Percentiles rank a stretch among this genome's conserved stretches.
Conservation (phyloP, 129 eudicot species). For the Oenanthe sinensis region DNA sequence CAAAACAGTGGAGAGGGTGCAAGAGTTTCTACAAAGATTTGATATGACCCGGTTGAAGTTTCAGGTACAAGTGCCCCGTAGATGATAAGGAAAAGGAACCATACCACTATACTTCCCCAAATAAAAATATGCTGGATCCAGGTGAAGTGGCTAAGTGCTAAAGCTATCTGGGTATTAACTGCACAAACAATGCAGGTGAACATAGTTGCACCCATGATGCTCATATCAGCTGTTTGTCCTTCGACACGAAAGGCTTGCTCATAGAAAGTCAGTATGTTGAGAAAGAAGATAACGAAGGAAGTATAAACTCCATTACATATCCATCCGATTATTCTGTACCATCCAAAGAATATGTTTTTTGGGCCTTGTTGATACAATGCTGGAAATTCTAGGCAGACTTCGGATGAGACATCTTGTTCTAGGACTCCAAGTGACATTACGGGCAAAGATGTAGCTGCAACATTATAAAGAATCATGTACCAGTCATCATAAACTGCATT, state of each 20-base stretch:
- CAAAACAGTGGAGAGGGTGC: conserved; percentile 7
- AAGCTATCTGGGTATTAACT: conserved; percentile 8
- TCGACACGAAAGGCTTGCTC: neutral
- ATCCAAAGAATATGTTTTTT: conserved; percentile 13
- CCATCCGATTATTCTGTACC: conserved; percentile 18
- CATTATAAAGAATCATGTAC: conserved; percentile 13
- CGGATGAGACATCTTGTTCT: conserved; percentile 10
- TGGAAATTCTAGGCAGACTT: conserved; percentile 14
- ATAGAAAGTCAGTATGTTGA: neutral
- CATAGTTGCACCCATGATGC: conserved; percentile 10
- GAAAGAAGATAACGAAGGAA: conserved; percentile 5
- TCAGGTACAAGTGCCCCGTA: conserved; percentile 9
- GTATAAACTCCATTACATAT: conserved; percentile 13
- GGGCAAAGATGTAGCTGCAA: conserved; percentile 5
- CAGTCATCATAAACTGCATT: conserved; percentile 9
- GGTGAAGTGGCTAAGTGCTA: conserved; percentile 9
- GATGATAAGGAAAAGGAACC: conserved; percentile 6
- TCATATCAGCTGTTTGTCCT: conserved; percentile 12
- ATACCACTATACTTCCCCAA: conserved; percentile 10
- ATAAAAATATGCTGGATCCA: conserved; percentile 9
- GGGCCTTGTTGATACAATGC: conserved; percentile 17
- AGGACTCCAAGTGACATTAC: conserved; percentile 7
- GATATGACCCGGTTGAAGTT: conserved; percentile 5
- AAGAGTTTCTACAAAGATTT: conserved; percentile 8
- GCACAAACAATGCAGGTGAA: conserved; percentile 11